A percentile compares a stretch with the other conserved stretches of the same genome.
Evolutionary conservation across 1,284 basidiomycete genomes (phyloP).

Genomic region (Neolentinus lepideus): DNA sequence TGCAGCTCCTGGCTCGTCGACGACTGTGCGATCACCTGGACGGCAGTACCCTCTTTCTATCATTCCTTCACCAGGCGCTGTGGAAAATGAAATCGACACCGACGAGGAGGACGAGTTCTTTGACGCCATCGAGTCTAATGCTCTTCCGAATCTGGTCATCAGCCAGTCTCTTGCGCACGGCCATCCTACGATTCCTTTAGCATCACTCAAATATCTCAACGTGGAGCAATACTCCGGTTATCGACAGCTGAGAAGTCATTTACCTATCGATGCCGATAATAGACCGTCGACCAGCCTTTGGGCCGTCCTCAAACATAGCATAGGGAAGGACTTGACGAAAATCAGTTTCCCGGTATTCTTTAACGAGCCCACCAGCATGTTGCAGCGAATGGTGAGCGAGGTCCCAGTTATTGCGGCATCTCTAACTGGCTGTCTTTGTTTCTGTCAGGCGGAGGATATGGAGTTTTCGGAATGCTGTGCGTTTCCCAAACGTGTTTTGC

Average conservation of each 20-base stretch:
- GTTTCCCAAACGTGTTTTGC: conserved; percentile 31
- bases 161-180: conserved; percentile 45
- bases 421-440: background rate
- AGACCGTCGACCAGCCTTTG: conserved; percentile 90
- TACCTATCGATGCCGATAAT: conserved; percentile 75
- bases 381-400: conserved; percentile 67
- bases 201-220: conserved; percentile 27
- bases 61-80: conserved; percentile 18
- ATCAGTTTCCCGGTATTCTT: conserved; percentile 96
- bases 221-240: conserved; percentile 67
- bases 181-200: conserved; percentile 15
- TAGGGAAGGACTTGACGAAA: conserved; percentile 96
- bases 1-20: background rate
- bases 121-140: conserved; percentile 88
- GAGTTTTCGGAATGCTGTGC: conserved; percentile 90
- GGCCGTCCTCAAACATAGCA: conserved; percentile 93
- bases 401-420: background rate
- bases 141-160: conserved; percentile 69
- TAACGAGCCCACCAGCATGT: conserved; percentile 95
- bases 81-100: conserved; percentile 49
- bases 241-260: conserved; percentile 48
- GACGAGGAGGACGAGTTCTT: conserved; percentile 98
- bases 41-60: background rate
- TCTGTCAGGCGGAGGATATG: conserved; percentile 79
- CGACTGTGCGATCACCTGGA: background rate